These are phyloP conservation scores for Yamadazyma triangularis DNA, from an alignment of 1,139 yeast species.

Conservation along the genomic window DNA sequence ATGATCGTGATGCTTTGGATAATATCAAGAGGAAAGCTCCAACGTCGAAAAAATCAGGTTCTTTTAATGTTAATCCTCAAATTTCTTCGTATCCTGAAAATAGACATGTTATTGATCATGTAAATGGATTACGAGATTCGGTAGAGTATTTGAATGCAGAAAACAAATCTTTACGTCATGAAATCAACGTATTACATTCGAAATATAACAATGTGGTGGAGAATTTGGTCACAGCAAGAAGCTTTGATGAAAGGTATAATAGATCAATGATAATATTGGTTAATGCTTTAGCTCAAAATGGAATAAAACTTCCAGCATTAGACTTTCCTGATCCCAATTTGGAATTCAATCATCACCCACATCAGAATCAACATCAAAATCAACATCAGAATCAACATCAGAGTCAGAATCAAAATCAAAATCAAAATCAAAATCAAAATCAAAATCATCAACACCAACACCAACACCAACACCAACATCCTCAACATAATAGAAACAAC, in stretches of 20 bases:
- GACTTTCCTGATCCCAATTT: slow-evolving; percentile 46
- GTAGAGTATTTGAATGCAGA: slow-evolving; percentile 40
- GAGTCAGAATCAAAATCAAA: slow-evolving; percentile 4
- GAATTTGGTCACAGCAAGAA: slow-evolving; percentile 51
- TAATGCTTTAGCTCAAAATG: slow-evolving; percentile 48
- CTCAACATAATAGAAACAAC: background rate
- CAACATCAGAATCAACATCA: slow-evolving; percentile 2
- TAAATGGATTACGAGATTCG: slow-evolving; percentile 35
- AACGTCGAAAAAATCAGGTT: slow-evolving; percentile 34
- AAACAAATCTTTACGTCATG: slow-evolving; percentile 36
- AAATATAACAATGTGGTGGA: slow-evolving; percentile 66
- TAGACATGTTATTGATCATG: slow-evolving; percentile 4
- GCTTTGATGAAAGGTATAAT: slow-evolving; percentile 52
- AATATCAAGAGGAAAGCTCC: slow-evolving; percentile 82
- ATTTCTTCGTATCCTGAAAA: slow-evolving; percentile 1
- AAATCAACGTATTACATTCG: slow-evolving; percentile 42
- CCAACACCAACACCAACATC: background rate
- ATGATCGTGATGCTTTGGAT: slow-evolving; percentile 68
- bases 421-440: slow-evolving; percentile 3
- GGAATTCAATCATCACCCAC: slow-evolving; percentile 9
- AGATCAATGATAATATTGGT: slow-evolving; percentile 48
- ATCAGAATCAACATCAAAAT: slow-evolving; percentile 7
- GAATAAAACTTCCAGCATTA: slow-evolving; percentile 63
- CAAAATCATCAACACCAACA: slow-evolving; percentile 1
- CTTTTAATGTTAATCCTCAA: slow-evolving; percentile 2